Conservation (phyloP, 2,329 filamentous ascomycete species). For the Stagonosporopsis cucurbitacearum region DNA sequence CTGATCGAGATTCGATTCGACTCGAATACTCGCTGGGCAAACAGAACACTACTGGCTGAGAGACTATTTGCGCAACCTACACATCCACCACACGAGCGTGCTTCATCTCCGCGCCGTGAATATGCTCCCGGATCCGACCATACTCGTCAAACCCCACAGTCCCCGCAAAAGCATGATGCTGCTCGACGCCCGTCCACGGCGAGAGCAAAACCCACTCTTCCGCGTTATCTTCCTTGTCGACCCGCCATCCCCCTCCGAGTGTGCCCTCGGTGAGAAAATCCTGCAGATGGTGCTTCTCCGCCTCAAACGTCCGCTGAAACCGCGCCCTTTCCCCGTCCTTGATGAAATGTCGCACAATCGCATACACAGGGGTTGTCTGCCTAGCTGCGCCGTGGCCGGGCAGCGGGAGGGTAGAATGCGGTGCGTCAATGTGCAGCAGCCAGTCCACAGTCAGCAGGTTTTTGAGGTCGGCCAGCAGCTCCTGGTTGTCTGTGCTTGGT, state of each 20-base stretch:
- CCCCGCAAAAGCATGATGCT: slow-evolving; percentile 46
- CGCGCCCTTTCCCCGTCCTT: slow-evolving; percentile 23
- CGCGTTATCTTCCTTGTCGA: slow-evolving; percentile 45
- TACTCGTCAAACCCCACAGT: slow-evolving; percentile 43
- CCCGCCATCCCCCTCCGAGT: slow-evolving; percentile 49
- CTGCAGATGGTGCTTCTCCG: slow-evolving; percentile 34
- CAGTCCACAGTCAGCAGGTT: slow-evolving; percentile 51
- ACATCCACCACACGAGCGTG: slow-evolving; percentile 32
- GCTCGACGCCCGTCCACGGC: slow-evolving; percentile 48
- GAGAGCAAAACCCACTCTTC: slow-evolving; percentile 54
- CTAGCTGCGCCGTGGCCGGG: slow-evolving; percentile 11
- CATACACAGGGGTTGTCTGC: slow-evolving; percentile 27
- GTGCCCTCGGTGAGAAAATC: slow-evolving; percentile 35
- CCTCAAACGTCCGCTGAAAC: slow-evolving; percentile 39
- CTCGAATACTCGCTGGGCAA: neutral
- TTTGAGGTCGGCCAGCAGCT: slow-evolving; percentile 46
- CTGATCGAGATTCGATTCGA: no score
- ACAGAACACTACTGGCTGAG: neutral
- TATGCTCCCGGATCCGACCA: slow-evolving; percentile 22
- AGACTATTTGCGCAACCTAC: slow-evolving; percentile 4
- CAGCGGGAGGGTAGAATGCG: slow-evolving; percentile 43
- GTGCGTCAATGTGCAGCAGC: slow-evolving; percentile 53
- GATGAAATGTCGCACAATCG: slow-evolving; percentile 47
- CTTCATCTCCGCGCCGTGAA: slow-evolving; percentile 33
- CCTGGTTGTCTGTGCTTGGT: slow-evolving; percentile 51